Percentiles rank a stretch among this genome's conserved stretches.
phyloP scores from a whole-genome alignment of 495 filamentous ascomycete genomes.

The Lindgomyces ingoldianus region DNA sequence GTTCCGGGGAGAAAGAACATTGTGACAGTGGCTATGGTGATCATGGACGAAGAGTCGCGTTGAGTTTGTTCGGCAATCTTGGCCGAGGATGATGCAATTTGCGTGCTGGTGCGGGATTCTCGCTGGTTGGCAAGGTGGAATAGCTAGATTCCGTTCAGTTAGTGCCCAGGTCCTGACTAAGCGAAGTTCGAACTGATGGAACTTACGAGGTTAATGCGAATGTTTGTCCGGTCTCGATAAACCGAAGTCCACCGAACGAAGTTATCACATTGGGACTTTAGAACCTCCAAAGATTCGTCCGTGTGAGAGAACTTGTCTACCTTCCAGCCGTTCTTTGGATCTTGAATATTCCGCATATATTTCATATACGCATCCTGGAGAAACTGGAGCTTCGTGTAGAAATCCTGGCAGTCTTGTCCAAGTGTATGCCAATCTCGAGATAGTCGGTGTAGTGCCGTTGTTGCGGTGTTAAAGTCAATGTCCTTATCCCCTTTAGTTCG shows the following conservation, averaged over 20 bases:
- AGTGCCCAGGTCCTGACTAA: no score
- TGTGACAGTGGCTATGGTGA: constrained; percentile 46
- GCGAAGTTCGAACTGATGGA: neutral
- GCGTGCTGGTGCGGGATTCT: constrained; percentile 6
- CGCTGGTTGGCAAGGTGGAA: neutral
- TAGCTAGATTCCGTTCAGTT: neutral
- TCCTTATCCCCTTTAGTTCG: neutral
- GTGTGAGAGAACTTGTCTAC: neutral
- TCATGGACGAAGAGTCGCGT: constrained; percentile 46
- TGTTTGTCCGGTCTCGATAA: constrained; percentile 23
- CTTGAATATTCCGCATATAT: neutral
- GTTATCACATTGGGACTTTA: constrained; percentile 10
- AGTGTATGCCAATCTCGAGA: constrained; percentile 16
- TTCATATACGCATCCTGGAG: neutral
- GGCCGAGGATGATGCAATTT: constrained; percentile 38
- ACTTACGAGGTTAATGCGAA: constrained; percentile 21
- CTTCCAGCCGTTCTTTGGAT: neutral
- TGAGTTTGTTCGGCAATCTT: constrained; percentile 41
- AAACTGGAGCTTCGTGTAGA: constrained; percentile 5
- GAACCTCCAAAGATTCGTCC: constrained; percentile 4
- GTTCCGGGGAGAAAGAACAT: constrained; percentile 47
- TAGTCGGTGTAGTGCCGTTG: constrained; percentile 6
- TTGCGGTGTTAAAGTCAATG: constrained; percentile 9
- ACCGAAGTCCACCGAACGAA: neutral
- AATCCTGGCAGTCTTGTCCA: constrained; percentile 1